phyloP scores from a whole-genome alignment of 768 basidiomycete genomes.

The Mycena crocata region DNA sequence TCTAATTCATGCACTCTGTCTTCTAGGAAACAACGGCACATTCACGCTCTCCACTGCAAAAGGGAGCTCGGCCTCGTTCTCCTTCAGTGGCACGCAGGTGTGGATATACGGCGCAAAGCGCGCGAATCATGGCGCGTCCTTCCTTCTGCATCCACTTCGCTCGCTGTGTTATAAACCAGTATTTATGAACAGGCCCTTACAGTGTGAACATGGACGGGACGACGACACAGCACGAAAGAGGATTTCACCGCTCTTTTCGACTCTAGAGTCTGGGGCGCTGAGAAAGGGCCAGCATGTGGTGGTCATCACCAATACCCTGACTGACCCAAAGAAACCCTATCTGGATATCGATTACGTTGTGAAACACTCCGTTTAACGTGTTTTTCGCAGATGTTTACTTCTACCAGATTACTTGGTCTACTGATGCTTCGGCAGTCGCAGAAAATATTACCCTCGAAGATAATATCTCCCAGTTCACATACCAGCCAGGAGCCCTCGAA shows the following conservation, averaged over 20 bases:
- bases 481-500: constrained; percentile 36
- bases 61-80: constrained; percentile 43
- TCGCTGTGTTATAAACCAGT: not conserved
- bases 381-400: not conserved
- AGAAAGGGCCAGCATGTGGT: constrained; percentile 44
- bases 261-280: constrained; percentile 35
- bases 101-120: constrained; percentile 52
- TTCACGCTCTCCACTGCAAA: constrained; percentile 46
- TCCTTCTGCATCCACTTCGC: not conserved
- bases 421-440: constrained; percentile 18
- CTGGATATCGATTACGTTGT: constrained; percentile 56
- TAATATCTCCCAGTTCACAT: constrained; percentile 44
- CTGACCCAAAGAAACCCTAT: not conserved
- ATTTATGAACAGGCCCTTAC: constrained; percentile 34
- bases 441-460: constrained; percentile 35
- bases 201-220: constrained; percentile 45
- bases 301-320: constrained; percentile 34
- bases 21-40: constrained; percentile 47
- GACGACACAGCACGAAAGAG: constrained; percentile 25
- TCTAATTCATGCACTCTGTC: not conserved
- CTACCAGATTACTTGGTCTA: constrained; percentile 37
- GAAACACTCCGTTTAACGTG: not conserved
- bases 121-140: constrained; percentile 44
- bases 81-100: constrained; percentile 52
- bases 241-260: constrained; percentile 49